phyloP scores from a whole-genome alignment of 805 yeast genomes.

The Ogataea salicorniae region DNA sequence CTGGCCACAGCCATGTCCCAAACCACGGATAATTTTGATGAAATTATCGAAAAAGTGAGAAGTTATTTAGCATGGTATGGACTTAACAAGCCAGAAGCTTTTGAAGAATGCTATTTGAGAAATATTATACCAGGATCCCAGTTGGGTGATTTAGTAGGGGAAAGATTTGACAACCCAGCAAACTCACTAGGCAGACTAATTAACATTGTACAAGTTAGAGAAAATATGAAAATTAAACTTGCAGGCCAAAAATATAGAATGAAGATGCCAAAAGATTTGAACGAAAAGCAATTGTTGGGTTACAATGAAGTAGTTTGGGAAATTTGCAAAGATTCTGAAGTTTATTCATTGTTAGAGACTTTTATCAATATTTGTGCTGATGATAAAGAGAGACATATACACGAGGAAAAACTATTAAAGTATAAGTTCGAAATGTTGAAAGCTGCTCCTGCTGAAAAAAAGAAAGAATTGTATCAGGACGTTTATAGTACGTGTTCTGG shows the following conservation, averaged over 20 bases:
- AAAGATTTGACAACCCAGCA: conserved; percentile 40
- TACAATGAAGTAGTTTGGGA: conserved; percentile 41
- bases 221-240: conserved; percentile 37
- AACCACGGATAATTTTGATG: conserved; percentile 43
- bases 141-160: conserved; percentile 49
- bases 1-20: conserved; percentile 38
- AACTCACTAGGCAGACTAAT: conserved; percentile 42
- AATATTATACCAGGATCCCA: conserved; percentile 51
- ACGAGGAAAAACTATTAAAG: conserved; percentile 57
- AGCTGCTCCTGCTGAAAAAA: conserved; percentile 43
- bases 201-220: conserved; percentile 34
- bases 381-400: conserved; percentile 50
- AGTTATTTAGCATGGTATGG: conserved; percentile 35
- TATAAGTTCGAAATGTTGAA: conserved; percentile 51
- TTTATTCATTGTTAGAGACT: conserved; percentile 49
- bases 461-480: conserved; percentile 34
- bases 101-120: conserved; percentile 44
- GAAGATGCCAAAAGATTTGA: conserved; percentile 40
- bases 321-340: conserved; percentile 43
- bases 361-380: conserved; percentile 54
- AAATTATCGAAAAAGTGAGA: conserved; percentile 42
- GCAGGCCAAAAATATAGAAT: conserved; percentile 43
- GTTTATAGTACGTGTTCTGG: conserved; percentile 60
- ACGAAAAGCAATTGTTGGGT: conserved; percentile 34
- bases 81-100: conserved; percentile 19